A percentile compares a stretch with the other conserved stretches of the same genome.
These are phyloP conservation scores for Fusarium sp. DNA, from an alignment of 2,329 filamentous ascomycete species.

Conservation along the genomic window DNA sequence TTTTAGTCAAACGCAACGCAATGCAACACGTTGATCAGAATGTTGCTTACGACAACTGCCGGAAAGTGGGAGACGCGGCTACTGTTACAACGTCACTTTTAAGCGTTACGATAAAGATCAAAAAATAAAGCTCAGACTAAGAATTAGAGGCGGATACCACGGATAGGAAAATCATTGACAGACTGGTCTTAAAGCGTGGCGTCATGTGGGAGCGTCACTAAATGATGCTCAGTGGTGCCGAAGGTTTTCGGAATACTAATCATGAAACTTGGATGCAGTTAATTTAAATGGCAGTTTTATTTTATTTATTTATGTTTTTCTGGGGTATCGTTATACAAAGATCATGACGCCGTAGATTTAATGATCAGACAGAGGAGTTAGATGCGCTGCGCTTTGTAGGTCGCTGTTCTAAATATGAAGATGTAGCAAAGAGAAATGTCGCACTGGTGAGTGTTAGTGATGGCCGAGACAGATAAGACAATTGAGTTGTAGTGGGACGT, in stretches of 20 bases:
- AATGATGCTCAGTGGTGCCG: not conserved
- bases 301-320: not conserved
- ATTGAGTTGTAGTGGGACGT: not conserved
- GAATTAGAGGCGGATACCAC: not conserved
- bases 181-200: not conserved
- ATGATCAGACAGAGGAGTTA: not conserved
- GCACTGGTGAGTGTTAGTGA: slow-evolving; percentile 15
- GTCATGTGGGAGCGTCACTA: not conserved
- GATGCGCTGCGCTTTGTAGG: not conserved
- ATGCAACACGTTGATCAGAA: not conserved
- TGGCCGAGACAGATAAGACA: no score
- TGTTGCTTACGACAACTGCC: slow-evolving; percentile 11
- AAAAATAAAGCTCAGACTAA: not conserved
- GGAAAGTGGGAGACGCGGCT: slow-evolving; percentile 1
- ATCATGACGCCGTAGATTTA: slow-evolving; percentile 30
- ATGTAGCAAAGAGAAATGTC: slow-evolving; percentile 30
- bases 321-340: slow-evolving; percentile 21
- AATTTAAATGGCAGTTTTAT: not conserved
- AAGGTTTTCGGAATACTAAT: not conserved
- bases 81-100: not conserved
- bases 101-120: not conserved
- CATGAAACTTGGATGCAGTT: not conserved
- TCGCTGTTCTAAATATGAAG: slow-evolving; percentile 25
- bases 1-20: not conserved
- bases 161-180: not conserved